Base-by-base conservation (phyloP, 805 yeast species). In the Candida cerambycidarum region DNA sequence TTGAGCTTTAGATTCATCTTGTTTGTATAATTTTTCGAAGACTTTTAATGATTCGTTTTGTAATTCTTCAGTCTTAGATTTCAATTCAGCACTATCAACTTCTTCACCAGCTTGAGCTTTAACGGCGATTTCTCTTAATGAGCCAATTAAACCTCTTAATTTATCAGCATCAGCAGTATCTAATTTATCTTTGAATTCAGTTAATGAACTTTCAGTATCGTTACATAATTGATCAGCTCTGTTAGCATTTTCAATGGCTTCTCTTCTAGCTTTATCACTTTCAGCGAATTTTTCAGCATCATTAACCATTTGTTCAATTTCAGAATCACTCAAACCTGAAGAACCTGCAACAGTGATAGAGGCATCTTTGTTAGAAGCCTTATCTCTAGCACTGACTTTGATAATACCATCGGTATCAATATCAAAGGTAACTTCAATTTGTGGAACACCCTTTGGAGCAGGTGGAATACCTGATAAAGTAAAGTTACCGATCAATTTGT, bases 321-420 rank as follows among this genome's bases (percentile, higher is more conserved):
- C 97, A 46, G 85, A 63, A 61, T 89, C 93, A 53, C 90, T 82
- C 65, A 89, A 75, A 69, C 97, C 97, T 36, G 96, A 87, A 44
- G 96, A 86, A 55, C 96, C 97, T 54, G 96, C 96, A 52, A 89
- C 97, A 39, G 97, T 89, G 71, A 89, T 90, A 48, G 96, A 87
- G 44, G 96, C 89, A 56, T 86, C 90, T 80, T 89, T 89, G 76
- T 85, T 87, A 52, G 95, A 82, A 52, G 90, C 93, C 79, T 89
- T 86, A 75, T 89, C 97, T 59, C 83, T 82, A 43, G 97, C 97
- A 67, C 88, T 82, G 45, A 89, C 97, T 77, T 89, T 90, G 76
- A 89, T 89, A 67, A 89, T 90, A 61, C 97, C 97, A 71, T 89
- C 97, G 53, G 97, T 95, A 69, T 89, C 97, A 64, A 89, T 86